These are phyloP conservation scores for Gentiana straminea DNA, from an alignment of 257 asterid genomes.

Conservation along the genomic window DNA sequence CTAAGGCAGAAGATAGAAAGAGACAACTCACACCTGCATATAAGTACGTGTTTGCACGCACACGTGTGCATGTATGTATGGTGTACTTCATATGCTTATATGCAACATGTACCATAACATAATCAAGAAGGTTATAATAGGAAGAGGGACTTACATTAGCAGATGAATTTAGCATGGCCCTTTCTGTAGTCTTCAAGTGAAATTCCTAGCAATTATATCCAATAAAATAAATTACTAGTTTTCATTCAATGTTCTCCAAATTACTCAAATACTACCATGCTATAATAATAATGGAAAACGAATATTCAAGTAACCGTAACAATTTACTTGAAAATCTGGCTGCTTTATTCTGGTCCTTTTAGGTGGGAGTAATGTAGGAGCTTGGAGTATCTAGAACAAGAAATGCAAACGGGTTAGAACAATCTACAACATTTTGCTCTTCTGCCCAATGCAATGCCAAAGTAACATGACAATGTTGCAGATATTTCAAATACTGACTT, in stretches of 20 bases:
- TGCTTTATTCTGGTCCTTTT: slow-evolving; percentile 33
- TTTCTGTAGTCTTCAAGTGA: slow-evolving; percentile 44
- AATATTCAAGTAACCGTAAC: neutral
- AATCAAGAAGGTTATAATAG: neutral
- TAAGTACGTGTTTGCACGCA: neutral
- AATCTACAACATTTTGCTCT: neutral
- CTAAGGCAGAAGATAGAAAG: neutral
- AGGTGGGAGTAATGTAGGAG: slow-evolving; percentile 24
- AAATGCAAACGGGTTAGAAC: neutral
- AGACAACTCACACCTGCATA: neutral
- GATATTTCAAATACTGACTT: slow-evolving; percentile 35
- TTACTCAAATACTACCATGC: neutral
- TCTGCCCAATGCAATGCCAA: slow-evolving; percentile 2
- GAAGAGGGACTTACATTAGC: slow-evolving; percentile 25
- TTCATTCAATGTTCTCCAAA: too few relatives aligned
- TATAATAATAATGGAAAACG: neutral
- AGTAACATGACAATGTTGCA: neutral
- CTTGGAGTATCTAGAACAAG: slow-evolving; percentile 26
- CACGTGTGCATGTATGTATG: too few relatives aligned
- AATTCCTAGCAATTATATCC: slow-evolving; percentile 28
- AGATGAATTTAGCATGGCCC: slow-evolving; percentile 47
- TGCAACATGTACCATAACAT: too few relatives aligned
- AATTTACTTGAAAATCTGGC: slow-evolving; percentile 49
- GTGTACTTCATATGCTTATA: too few relatives aligned
- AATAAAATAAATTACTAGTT: neutral